phyloP scores from a whole-genome alignment of 805 yeast species.

The Saccharomycopsis vini region DNA sequence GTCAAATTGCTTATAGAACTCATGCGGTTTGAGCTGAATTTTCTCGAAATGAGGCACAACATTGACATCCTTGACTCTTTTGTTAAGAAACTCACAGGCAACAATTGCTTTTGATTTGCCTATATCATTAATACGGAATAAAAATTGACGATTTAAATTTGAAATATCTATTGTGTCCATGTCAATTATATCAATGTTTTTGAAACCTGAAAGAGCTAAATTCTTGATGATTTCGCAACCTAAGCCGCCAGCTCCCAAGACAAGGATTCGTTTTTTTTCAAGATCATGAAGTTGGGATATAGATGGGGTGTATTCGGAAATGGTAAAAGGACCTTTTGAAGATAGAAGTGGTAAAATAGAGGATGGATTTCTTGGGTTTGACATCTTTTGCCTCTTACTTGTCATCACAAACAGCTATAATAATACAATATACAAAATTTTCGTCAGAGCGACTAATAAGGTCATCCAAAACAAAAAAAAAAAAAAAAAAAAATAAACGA shows the following conservation, averaged over 20 bases:
- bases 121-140: slow-evolving; percentile 52
- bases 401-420: neutral
- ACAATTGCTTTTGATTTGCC: slow-evolving; percentile 59
- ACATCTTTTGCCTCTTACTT: slow-evolving; percentile 13
- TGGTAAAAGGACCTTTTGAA: slow-evolving; percentile 13
- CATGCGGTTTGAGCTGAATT: slow-evolving; percentile 53
- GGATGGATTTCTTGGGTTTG: neutral
- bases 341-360: slow-evolving; percentile 5
- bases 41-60: slow-evolving; percentile 55
- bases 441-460: neutral
- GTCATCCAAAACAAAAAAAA: neutral
- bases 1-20: slow-evolving; percentile 59
- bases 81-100: slow-evolving; percentile 49
- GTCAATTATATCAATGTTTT: slow-evolving; percentile 58
- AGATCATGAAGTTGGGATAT: slow-evolving; percentile 1
- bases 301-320: slow-evolving; percentile 11
- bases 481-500: neutral
- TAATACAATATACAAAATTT: too few species aligned
- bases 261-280: slow-evolving; percentile 27
- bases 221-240: slow-evolving; percentile 77
- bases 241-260: slow-evolving; percentile 75
- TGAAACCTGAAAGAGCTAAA: slow-evolving; percentile 61
- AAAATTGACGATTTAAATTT: slow-evolving; percentile 67
- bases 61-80: slow-evolving; percentile 34
- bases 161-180: slow-evolving; percentile 80